phyloP scores from a whole-genome alignment of 2,329 filamentous ascomycete genomes.

The Sclerotinia subarctica region DNA sequence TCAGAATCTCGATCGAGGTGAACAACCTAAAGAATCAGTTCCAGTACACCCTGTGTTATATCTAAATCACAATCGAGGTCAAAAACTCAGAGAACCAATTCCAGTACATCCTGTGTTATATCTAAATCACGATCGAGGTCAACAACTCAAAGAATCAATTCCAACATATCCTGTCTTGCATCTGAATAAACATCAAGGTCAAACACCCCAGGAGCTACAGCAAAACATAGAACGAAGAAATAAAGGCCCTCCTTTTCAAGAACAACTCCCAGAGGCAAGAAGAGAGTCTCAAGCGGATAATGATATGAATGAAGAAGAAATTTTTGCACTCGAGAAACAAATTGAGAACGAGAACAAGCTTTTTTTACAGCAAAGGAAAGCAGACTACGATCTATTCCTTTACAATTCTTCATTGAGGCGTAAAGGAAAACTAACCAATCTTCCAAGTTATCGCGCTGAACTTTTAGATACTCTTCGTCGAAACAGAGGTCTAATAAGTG shows the following conservation, averaged over 20 bases:
- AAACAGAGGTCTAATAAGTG: too few species aligned
- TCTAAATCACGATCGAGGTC: too few species aligned
- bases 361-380: neutral
- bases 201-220: neutral
- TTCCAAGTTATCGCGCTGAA: neutral
- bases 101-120: neutral
- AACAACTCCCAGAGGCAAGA: neutral
- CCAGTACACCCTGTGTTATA: neutral
- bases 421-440: neutral
- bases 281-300: neutral
- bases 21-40: neutral
- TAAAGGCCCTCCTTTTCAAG: neutral
- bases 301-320: neutral
- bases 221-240: neutral
- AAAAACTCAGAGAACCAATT: neutral
- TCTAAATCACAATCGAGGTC: neutral
- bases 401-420: too few species aligned
- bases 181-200: neutral
- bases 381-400: neutral
- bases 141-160: too few species aligned
- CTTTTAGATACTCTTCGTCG: neutral
- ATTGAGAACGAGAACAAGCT: neutral
- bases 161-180: neutral
- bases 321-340: neutral
- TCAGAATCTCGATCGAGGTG: neutral